Evolutionary conservation across 257 asterid genomes (phyloP).

Genomic region (Ligustrum vulgare): DNA sequence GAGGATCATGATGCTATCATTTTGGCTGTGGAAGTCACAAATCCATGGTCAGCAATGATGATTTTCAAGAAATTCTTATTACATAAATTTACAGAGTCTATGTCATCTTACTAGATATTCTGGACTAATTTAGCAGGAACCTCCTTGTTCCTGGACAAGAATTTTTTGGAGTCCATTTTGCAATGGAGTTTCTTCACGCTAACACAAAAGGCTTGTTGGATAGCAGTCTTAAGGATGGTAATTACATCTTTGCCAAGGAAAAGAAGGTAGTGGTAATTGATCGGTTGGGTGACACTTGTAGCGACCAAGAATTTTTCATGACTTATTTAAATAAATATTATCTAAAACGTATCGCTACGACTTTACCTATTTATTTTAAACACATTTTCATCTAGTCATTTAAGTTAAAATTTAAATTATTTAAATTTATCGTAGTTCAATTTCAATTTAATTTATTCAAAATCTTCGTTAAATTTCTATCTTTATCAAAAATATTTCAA

Average conservation of each 20-base stretch:
- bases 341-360: too few relatives aligned
- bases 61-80: background rate
- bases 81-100: background rate
- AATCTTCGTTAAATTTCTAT: too few relatives aligned
- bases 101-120: background rate
- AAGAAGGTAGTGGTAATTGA: slow-evolving; percentile 98
- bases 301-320: too few relatives aligned
- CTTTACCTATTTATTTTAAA: too few relatives aligned
- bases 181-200: slow-evolving; percentile 98
- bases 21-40: slow-evolving; percentile 95
- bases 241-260: slow-evolving; percentile 86
- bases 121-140: slow-evolving; percentile 57
- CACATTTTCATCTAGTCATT: too few relatives aligned
- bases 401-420: too few relatives aligned
- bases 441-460: too few relatives aligned
- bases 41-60: slow-evolving; percentile 65
- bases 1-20: slow-evolving; percentile 80
- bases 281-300: slow-evolving; percentile 99
- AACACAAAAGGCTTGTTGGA: slow-evolving; percentile 94
- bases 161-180: slow-evolving; percentile 90
- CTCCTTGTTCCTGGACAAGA: slow-evolving; percentile 98
- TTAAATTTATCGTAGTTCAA: too few relatives aligned
- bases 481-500: too few relatives aligned
- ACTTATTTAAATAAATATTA: too few relatives aligned
- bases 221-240: slow-evolving; percentile 84